phyloP scores from a whole-genome alignment of 2,329 filamentous ascomycete genomes.

The Penicillium janthinellum region DNA sequence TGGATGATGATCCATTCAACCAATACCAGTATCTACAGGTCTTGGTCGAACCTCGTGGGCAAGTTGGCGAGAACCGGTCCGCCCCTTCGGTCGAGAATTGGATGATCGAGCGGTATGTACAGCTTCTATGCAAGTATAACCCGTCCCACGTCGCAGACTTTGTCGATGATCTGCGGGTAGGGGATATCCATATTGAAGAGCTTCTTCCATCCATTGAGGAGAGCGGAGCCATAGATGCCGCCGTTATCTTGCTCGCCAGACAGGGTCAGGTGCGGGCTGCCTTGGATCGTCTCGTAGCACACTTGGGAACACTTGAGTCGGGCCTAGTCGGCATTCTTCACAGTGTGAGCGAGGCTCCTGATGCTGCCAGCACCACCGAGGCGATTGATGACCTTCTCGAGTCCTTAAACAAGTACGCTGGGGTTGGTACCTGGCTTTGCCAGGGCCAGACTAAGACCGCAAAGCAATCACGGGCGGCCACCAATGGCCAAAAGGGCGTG shows the following conservation, averaged over 20 bases:
- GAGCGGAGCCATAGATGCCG: slow-evolving; percentile 87
- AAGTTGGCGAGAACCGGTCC: slow-evolving; percentile 36
- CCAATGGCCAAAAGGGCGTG: slow-evolving; percentile 41
- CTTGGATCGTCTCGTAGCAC: slow-evolving; percentile 80
- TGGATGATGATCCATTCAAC: slow-evolving; percentile 61
- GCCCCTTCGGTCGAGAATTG: slow-evolving; percentile 51
- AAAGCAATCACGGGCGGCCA: slow-evolving; percentile 33
- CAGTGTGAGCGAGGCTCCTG: slow-evolving; percentile 59
- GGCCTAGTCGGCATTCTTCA: slow-evolving; percentile 73
- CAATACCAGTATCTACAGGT: slow-evolving; percentile 78
- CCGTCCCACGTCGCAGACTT: slow-evolving; percentile 82
- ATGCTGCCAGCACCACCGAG: slow-evolving; percentile 61
- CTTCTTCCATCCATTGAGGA: slow-evolving; percentile 86
- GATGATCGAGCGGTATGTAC: slow-evolving; percentile 81
- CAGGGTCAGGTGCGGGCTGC: slow-evolving; percentile 82
- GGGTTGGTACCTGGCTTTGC: slow-evolving; percentile 94
- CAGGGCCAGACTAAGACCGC: slow-evolving; percentile 75
- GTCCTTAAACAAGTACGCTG: slow-evolving; percentile 82
- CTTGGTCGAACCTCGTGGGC: slow-evolving; percentile 67
- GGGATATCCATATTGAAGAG: slow-evolving; percentile 75
- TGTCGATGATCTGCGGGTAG: slow-evolving; percentile 72
- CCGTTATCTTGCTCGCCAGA: slow-evolving; percentile 84
- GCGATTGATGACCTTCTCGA: slow-evolving; percentile 73
- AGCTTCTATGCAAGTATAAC: slow-evolving; percentile 86
- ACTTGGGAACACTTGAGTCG: slow-evolving; percentile 77